A percentile compares a stretch with the other conserved stretches of the same genome.
Conservation (phyloP, 169 alveolate species). For the Blepharisma undulans region DNA sequence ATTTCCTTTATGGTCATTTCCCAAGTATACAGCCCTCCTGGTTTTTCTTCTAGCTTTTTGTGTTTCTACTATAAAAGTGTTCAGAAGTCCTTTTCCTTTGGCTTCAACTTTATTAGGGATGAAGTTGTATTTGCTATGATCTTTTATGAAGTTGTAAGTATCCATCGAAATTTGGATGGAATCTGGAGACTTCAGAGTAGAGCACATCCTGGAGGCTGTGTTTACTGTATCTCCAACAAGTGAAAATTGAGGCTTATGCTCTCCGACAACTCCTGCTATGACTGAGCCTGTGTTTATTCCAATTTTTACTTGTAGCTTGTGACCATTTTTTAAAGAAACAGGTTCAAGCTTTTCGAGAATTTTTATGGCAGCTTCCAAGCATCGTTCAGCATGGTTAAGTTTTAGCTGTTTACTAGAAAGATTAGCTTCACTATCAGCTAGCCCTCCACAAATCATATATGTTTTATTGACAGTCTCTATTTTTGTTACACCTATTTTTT, state of each 20-base stretch:
- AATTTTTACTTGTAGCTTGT: conserved; percentile 79
- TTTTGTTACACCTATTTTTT: conserved; percentile 41
- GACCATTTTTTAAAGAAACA: conserved; percentile 22
- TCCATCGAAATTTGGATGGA: conserved; percentile 1
- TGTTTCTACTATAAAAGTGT: conserved; percentile 32
- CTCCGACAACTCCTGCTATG: conserved; percentile 97
- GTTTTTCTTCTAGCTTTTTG: not conserved
- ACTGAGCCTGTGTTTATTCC: conserved; percentile 96
- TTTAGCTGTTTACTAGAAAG: not conserved
- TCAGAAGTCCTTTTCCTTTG: conserved; percentile 58
- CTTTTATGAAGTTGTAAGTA: conserved; percentile 26
- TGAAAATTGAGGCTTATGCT: conserved; percentile 96
- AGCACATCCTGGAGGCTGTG: conserved; percentile 94
- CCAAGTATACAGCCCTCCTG: not conserved
- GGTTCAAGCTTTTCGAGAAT: conserved; percentile 1
- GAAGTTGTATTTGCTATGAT: not conserved
- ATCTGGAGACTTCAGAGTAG: conserved; percentile 10
- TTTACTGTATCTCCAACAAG: conserved; percentile 97
- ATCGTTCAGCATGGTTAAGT: conserved; percentile 33
- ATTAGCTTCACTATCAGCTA: conserved; percentile 38
- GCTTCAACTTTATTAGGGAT: conserved; percentile 6
- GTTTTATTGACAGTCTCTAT: conserved; percentile 46
- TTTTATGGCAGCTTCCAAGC: conserved; percentile 30
- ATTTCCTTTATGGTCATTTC: not conserved
- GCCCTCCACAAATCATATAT: conserved; percentile 45